Evolutionary conservation across 2,329 filamentous ascomycete species (phyloP), one percentile per base, ranked within the genome.

Genomic region (Trichophyton mentagrophytes): DNA sequence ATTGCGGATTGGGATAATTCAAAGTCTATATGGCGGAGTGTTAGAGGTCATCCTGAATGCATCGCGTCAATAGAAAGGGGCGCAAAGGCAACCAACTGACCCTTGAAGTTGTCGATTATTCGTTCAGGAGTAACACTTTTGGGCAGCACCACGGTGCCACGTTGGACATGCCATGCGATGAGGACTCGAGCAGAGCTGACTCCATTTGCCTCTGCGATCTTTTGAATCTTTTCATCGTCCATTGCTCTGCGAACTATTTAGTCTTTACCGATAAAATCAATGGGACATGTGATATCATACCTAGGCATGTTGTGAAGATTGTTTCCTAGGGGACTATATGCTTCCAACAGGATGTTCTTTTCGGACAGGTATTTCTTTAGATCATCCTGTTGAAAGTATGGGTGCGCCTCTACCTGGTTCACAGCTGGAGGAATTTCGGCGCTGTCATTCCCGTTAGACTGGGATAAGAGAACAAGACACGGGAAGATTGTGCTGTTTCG

Each of bases 401-500:
- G 87, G 73, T 93, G 87, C 68, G 82, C 85, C 76, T 92, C 88
- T 69, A 92, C 87, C 78, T 93, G 88, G 76, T 92, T 91, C 64
- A 88, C 81, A 5, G 82, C 84, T 0, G 89, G 89, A 2, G 77
- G 70, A 63, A 87, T 71, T 66, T 79, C 81, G 58, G 85, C 84
- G 3, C 83, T 82, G 3, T 36, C 13, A 8, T 27, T 5, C 27
- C 2, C 11, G 36, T 69, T 4, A 83, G 82, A n/a, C 27, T 25
- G 7, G 15, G 25, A n/a, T 58, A 49, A 27, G 13, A 27, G 9
- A 49, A 27, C 3, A 13, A 2, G 11, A 5, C 20, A 36, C 11
- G 9, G 1, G 46, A 13, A 4, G 20, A 27, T 15, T 15, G 11
- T 38, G 20, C 8, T 17, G 5, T 49, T 25, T 27, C 13, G 5